Evolutionary conservation across 1,284 basidiomycete species (phyloP), one percentile per base, ranked within the genome.

Genomic region (Takashimella koratensis): DNA sequence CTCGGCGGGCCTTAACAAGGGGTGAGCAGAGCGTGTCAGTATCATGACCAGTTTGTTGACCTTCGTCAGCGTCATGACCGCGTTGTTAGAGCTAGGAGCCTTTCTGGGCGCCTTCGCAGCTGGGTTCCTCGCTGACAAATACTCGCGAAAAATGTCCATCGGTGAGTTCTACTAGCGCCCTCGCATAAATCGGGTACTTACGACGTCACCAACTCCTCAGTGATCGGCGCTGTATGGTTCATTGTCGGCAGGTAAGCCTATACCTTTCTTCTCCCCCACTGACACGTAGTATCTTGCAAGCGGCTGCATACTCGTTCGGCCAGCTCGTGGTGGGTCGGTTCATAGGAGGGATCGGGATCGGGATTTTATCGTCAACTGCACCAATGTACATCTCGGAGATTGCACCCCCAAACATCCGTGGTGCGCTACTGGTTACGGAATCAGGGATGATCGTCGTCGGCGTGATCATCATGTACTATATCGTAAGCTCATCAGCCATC

Each of bases 391-490:
- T 76, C 36, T 63, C 73, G 3, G 73, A 75, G 45, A 57, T 66
- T 22, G 53, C 63, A 0, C 61, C 64, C 1, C 66, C 66, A 0
- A 63, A 68, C 42, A 84, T 89, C 10, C 82, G 88, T 54, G 88
- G 87, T 5, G 84, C 84, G 65, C 77, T 90, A 42, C 86, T 89
- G 40, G 85, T 84, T 2, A 79, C 90, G 13, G 86, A 89, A 66
- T 86, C 87, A 63, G 77, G 86, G 12, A 82, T 83, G 4, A 88
- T 88, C 66, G 84, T 85, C 0, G 82, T 86, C 56, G 86, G 65
- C 12, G 58, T 58, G 10, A 50, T 56, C 36, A 25, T 47, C 44
- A 56, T 58, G 59, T 60, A 44, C 21, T 49, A 48, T 20, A 51
- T 44, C 23, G 54, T 30, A 54, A 56, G 50, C 64, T 52, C 36